Base-by-base conservation (phyloP, 2,329 filamentous ascomycete genomes). In the Paecilomyces sp. region DNA sequence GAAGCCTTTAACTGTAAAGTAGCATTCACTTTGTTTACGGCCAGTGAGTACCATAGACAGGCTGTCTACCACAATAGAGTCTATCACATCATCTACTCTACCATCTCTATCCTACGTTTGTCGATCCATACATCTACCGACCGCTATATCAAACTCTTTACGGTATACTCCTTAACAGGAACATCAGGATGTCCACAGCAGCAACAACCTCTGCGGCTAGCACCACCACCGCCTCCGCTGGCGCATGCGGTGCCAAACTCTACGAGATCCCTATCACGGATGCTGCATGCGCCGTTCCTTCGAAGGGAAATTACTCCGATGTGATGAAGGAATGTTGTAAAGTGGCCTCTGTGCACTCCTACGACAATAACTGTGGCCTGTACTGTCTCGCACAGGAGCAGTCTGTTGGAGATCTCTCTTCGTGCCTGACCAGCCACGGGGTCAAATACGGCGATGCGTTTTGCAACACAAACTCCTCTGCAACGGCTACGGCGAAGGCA, bases 321-420 rank as follows among this genome's bases (percentile, higher is more conserved):
- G 71, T 79, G 61, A 76, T 81, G 74, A 60, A 71, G 50, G 64
- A 69, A 24, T 83, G 81, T 76, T 83, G 81, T 66, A 71, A 73
- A 11, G 63, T 71, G 9, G 77, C 80, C 57, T 68, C 75, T 24
- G 72, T 82, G 30, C 68, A 77, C 55, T 70, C 70, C 63, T 83
- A 82, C 76, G 72, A 78, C 66, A 65, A 76, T 67, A 70, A 75
- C 65, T 83, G 81, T 72, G 79, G 77, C 15, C 65, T 82, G 61
- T 83, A 82, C 78, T 83, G 81, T 65, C 76, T 78, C 15, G 78
- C 77, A 0, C 67, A 71, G 50, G 75, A 66, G 52, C 77, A 80
- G 62, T 69, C 64, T 24, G 66, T 78, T 56, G 58, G 62, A 11
- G 65, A 72, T 3, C 66, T 80, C 34, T 66, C 67, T 3, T 33